Evolutionary conservation across 257 asterid species (phyloP).

Genomic region (Avicennia marina): DNA sequence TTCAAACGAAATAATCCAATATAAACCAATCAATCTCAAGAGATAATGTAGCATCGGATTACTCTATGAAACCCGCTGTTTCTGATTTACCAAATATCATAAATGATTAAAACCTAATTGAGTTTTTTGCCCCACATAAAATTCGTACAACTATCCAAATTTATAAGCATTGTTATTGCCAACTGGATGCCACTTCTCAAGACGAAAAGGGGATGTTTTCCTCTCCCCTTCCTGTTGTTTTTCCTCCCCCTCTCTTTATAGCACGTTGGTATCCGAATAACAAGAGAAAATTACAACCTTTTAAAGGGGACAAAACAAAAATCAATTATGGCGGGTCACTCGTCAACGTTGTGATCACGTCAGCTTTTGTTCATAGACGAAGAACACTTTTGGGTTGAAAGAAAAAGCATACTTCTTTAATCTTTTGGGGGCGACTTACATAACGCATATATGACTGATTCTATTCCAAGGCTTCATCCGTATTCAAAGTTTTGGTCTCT

Average conservation of each 20-base stretch:
- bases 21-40: too few species aligned
- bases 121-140: background rate
- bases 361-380: slow-evolving; percentile 14
- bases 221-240: background rate
- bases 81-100: too few species aligned
- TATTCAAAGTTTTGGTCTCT: too few species aligned
- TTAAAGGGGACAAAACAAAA: background rate
- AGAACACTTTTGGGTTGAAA: slow-evolving; percentile 13
- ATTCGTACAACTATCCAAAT: background rate
- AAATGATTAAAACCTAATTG: background rate
- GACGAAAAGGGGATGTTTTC: background rate
- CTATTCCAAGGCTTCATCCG: too few species aligned
- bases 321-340: slow-evolving; percentile 11
- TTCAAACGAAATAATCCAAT: too few species aligned
- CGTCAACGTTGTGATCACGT: background rate
- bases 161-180: too few species aligned
- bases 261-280: too few species aligned
- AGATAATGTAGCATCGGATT: too few species aligned
- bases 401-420: too few species aligned
- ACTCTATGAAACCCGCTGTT: too few species aligned
- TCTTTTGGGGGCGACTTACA: too few species aligned
- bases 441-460: background rate
- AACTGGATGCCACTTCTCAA: slow-evolving; percentile 11
- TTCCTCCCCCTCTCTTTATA: too few species aligned
- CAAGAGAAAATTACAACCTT: slow-evolving; percentile 9